phyloP scores from a whole-genome alignment of 2,329 filamentous ascomycete genomes.

The Alternaria metachromatica region DNA sequence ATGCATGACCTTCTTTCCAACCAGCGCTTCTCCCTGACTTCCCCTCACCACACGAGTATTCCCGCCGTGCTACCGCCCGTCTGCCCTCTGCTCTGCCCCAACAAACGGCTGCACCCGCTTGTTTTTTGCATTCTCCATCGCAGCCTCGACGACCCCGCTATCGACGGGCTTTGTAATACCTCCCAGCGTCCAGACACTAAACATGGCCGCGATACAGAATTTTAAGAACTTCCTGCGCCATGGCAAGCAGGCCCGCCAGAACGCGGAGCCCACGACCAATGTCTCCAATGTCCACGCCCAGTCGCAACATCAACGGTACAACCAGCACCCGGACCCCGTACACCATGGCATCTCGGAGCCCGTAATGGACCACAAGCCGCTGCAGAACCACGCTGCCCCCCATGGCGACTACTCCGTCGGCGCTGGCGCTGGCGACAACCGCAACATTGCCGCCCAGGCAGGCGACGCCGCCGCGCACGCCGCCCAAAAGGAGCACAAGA shows the following conservation, averaged over 20 bases:
- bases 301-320: conserved; percentile 63
- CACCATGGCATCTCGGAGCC: conserved; percentile 66
- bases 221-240: conserved; percentile 98
- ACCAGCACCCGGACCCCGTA: conserved; percentile 57
- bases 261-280: conserved; percentile 68
- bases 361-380: conserved; percentile 61
- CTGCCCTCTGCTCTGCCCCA: conserved; percentile 15
- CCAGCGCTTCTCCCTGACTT: conserved; percentile 19
- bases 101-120: conserved; percentile 26
- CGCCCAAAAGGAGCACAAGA: conserved; percentile 66
- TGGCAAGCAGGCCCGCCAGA: conserved; percentile 88
- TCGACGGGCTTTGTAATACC: conserved; percentile 19
- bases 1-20: conserved; percentile 33
- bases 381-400: conserved; percentile 58
- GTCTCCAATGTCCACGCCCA: conserved; percentile 68
- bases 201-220: conserved; percentile 83
- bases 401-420: conserved; percentile 67
- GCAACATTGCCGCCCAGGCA: conserved; percentile 72
- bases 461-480: conserved; percentile 69
- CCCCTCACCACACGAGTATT: conserved; percentile 13
- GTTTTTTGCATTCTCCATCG: conserved; percentile 6
- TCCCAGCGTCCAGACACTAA: conserved; percentile 20
- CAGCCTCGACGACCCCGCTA: conserved; percentile 28
- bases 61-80: conserved; percentile 21
- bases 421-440: conserved; percentile 66